A percentile compares a stretch with the other conserved stretches of the same genome.
phyloP scores from a whole-genome alignment of 2,329 filamentous ascomycete species.

The Xylaria arbuscula region DNA sequence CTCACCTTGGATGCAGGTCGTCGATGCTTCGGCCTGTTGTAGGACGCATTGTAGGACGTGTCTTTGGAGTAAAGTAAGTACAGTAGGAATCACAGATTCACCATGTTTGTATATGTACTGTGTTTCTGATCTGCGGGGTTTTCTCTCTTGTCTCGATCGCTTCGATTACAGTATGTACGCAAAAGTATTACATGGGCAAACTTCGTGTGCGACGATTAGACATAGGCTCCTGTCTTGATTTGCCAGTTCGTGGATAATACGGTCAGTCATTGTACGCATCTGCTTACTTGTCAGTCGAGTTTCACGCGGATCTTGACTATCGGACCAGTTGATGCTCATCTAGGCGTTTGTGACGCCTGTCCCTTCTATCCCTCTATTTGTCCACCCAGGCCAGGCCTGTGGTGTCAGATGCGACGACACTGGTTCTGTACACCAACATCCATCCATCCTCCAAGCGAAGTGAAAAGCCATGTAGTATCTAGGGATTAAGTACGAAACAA shows the following conservation, averaged over 20 bases:
- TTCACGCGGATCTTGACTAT: neutral
- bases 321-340: neutral
- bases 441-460: slow-evolving; percentile 5
- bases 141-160: neutral
- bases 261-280: neutral
- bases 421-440: slow-evolving; percentile 4
- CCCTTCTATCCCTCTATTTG: neutral
- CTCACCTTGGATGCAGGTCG: slow-evolving; percentile 24
- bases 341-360: neutral
- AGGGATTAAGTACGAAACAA: slow-evolving; percentile 1
- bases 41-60: neutral
- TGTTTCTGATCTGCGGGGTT: neutral
- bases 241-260: neutral
- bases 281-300: neutral
- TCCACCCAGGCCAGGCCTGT: too few relatives aligned
- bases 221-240: neutral
- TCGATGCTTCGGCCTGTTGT: slow-evolving; percentile 10
- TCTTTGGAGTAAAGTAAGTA: too few relatives aligned
- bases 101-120: too few relatives aligned
- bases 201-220: neutral
- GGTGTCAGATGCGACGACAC: neutral
- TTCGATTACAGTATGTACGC: neutral
- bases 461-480: neutral
- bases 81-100: neutral
- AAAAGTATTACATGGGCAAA: neutral